A percentile compares a stretch with the other conserved stretches of the same genome.
Evolutionary conservation across 768 basidiomycete genomes (phyloP).

Genomic region (Pleurotus tuoliensis): DNA sequence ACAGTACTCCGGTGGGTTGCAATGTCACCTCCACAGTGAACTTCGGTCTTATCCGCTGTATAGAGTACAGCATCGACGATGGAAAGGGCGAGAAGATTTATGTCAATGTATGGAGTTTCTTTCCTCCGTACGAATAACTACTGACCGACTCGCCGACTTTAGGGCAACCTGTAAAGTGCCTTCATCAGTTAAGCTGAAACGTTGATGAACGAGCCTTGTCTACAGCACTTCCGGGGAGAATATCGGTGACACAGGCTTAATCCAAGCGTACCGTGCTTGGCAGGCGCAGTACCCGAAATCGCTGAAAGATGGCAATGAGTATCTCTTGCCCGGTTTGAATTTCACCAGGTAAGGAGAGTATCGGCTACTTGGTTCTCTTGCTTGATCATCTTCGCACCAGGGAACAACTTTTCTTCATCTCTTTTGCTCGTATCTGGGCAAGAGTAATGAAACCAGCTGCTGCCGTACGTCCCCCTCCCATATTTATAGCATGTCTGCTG

Average conservation of each 20-base stretch:
- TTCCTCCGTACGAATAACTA: neutral
- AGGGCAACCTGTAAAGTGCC: slow-evolving; percentile 70
- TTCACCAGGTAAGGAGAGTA: slow-evolving; percentile 54
- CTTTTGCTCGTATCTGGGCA: slow-evolving; percentile 88
- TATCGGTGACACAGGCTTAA: slow-evolving; percentile 81
- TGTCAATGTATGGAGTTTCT: slow-evolving; percentile 63
- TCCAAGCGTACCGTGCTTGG: slow-evolving; percentile 93
- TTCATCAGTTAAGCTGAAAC: neutral
- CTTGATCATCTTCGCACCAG: slow-evolving; percentile 28
- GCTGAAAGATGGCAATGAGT: slow-evolving; percentile 55
- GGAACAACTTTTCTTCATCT: slow-evolving; percentile 93
- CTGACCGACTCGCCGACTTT: slow-evolving; percentile 6
- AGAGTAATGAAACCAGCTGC: slow-evolving; percentile 74
- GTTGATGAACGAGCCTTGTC: neutral
- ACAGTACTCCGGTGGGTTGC: slow-evolving; percentile 73
- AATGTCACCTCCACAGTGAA: neutral
- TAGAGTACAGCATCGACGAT: slow-evolving; percentile 81
- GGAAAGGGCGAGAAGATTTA: slow-evolving; percentile 80
- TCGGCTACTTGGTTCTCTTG: slow-evolving; percentile 3
- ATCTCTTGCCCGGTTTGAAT: slow-evolving; percentile 75
- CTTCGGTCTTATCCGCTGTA: slow-evolving; percentile 8
- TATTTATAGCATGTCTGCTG: neutral
- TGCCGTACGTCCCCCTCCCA: slow-evolving; percentile 43
- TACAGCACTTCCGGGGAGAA: slow-evolving; percentile 86
- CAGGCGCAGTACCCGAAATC: slow-evolving; percentile 67